phyloP scores from a whole-genome alignment of 2,329 filamentous ascomycete species.

The Fonsecaea erecta region DNA sequence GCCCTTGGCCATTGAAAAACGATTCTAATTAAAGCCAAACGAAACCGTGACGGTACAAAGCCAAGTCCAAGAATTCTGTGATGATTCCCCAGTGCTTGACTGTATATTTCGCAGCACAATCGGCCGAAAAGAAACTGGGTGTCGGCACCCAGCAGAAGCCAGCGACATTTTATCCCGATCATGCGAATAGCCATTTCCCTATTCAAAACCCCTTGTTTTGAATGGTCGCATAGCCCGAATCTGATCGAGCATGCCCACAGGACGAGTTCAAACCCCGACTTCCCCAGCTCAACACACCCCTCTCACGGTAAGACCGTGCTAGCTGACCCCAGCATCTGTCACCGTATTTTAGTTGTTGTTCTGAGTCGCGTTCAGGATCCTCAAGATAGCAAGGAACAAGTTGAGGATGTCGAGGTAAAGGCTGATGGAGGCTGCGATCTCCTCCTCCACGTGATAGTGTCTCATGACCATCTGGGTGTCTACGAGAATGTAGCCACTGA shows the following conservation, averaged over 20 bases:
- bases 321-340: background rate
- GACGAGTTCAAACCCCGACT: background rate
- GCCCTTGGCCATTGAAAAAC: background rate
- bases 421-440: conserved; percentile 93
- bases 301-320: background rate
- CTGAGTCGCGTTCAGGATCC: conserved; percentile 89
- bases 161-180: background rate
- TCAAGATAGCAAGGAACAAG: conserved; percentile 90
- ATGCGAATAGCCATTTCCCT: background rate
- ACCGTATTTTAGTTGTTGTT: conserved; percentile 73
- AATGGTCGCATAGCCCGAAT: background rate
- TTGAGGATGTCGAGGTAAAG: conserved; percentile 97
- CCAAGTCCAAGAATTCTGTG: background rate
- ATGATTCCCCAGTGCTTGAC: background rate
- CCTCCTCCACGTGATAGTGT: conserved; percentile 96
- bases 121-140: background rate
- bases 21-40: background rate
- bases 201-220: background rate
- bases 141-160: background rate
- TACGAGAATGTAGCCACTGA: conserved; percentile 92
- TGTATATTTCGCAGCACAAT: background rate
- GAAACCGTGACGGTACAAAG: background rate
- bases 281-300: background rate
- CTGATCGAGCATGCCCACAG: background rate
- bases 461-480: conserved; percentile 96